phyloP scores from a whole-genome alignment of 1,284 basidiomycete genomes.

The Ganoderma sinense region DNA sequence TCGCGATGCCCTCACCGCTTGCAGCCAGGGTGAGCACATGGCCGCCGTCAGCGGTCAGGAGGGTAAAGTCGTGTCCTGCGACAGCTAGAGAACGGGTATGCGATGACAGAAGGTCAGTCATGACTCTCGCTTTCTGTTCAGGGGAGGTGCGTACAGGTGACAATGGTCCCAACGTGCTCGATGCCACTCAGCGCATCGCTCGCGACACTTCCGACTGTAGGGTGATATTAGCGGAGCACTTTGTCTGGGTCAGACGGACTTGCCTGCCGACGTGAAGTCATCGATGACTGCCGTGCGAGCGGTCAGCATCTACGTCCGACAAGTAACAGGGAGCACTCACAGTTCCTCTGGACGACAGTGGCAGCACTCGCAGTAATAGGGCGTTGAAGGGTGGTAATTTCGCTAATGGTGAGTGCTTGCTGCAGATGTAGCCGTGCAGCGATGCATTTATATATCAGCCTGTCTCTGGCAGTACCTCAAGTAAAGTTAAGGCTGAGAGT shows the following conservation, averaged over 20 bases:
- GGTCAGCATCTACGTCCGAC: background rate
- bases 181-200: background rate
- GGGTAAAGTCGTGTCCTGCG: background rate
- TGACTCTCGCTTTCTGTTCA: background rate
- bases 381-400: too few relatives aligned
- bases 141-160: background rate
- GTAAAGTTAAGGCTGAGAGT: background rate
- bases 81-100: background rate
- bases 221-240: background rate
- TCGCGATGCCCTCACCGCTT: conserved; percentile 5
- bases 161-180: background rate
- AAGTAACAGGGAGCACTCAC: background rate
- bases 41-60: conserved; percentile 10
- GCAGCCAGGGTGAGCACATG: conserved; percentile 2
- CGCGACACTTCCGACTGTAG: background rate
- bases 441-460: background rate
- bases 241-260: background rate
- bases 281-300: background rate
- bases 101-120: background rate
- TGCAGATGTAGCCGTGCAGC: background rate
- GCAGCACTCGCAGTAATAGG: background rate
- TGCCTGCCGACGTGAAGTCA: background rate
- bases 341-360: background rate
- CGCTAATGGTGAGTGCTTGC: too few relatives aligned
- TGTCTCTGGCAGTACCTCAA: background rate